Evolutionary conservation across 1,284 basidiomycete species (phyloP).

Genomic region (Chondrostereum purpureum): DNA sequence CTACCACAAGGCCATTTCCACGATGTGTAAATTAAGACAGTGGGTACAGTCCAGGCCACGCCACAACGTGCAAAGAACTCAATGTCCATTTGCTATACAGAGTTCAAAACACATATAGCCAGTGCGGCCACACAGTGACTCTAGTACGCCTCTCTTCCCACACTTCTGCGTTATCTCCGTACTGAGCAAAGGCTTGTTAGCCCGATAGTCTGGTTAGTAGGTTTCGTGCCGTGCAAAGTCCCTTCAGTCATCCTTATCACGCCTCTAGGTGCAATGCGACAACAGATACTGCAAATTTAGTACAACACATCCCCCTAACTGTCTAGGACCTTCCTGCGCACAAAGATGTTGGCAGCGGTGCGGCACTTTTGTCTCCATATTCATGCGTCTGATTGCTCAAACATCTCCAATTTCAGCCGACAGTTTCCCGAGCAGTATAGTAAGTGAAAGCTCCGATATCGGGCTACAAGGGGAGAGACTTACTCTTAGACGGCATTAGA

Average conservation of each 20-base stretch:
- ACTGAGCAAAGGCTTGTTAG: background rate
- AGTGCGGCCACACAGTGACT: conserved; percentile 29
- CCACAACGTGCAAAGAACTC: too few relatives aligned
- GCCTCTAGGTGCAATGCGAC: conserved; percentile 35
- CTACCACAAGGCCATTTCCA: too few relatives aligned
- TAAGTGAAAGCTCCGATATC: conserved; percentile 12
- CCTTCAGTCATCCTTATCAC: too few relatives aligned
- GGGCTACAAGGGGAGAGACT: background rate
- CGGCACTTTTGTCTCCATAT: conserved; percentile 21
- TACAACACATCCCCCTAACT: conserved; percentile 49
- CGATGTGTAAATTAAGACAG: conserved; percentile 6
- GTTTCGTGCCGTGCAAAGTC: too few relatives aligned
- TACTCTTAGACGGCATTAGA: conserved; percentile 21
- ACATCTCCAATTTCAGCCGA: conserved; percentile 36
- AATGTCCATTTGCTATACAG: conserved; percentile 17
- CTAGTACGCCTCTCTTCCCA: conserved; percentile 34
- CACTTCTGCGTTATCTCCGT: background rate
- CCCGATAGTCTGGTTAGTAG: conserved; percentile 1
- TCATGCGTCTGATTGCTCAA: background rate
- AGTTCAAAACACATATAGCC: conserved; percentile 25
- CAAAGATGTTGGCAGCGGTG: conserved; percentile 75
- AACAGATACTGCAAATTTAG: conserved; percentile 67
- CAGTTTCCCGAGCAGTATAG: conserved; percentile 57
- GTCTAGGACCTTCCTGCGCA: conserved; percentile 50
- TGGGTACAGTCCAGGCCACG: too few relatives aligned